Evolutionary conservation across 257 asterid genomes (phyloP), one percentile per base, ranked within the genome.

Genomic region (Scutellaria galericulata): DNA sequence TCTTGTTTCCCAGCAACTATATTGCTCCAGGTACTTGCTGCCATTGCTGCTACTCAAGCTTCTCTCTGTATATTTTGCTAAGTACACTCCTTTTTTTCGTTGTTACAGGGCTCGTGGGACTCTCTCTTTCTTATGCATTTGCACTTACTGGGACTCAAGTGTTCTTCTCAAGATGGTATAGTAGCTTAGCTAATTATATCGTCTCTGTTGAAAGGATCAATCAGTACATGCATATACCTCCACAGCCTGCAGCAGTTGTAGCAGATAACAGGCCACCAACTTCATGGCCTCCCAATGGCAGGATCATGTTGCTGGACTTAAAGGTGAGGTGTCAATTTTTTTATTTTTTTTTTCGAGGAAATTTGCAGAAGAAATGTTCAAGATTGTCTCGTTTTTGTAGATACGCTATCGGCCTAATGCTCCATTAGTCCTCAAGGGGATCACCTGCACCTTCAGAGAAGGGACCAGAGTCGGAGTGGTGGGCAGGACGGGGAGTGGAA

Each of bases 401-500:
- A 80, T 92, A 71, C 83, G 89, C 50, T 92, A 88, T 42, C 87
- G 96, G 13, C 82, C 88, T 0, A 89, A 92, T 80, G 82, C 96
- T 24, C 96, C 96, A n/a, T 14, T 83, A 64, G 88, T 92, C 53
- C 92, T 92, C 9, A 85, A 90, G 64, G 96, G 96, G 75, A 81
- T 89, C 63, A 88, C 86, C 5, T 89, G 97, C 83, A 83, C 86
- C 13, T 88, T 92, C 79, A 68, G 48, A 45, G 94, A 86, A 87
- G 96, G 90, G 68, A 81, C 61, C 0, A 74, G 93, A 79, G 78
- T 88, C 13, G 97, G 97, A 50, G 85, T 92, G 7, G 96, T 92
- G 66, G 97, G 96, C 53, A 81, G 97, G 84, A 92, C 97, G 0
- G 96, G 97, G 73, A 92, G 97, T 22, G 97, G 97, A 22, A 92